Evolutionary conservation across 805 yeast species (phyloP), one percentile per base, ranked within the genome.

Genomic region (Myxozyma nipponensis): DNA sequence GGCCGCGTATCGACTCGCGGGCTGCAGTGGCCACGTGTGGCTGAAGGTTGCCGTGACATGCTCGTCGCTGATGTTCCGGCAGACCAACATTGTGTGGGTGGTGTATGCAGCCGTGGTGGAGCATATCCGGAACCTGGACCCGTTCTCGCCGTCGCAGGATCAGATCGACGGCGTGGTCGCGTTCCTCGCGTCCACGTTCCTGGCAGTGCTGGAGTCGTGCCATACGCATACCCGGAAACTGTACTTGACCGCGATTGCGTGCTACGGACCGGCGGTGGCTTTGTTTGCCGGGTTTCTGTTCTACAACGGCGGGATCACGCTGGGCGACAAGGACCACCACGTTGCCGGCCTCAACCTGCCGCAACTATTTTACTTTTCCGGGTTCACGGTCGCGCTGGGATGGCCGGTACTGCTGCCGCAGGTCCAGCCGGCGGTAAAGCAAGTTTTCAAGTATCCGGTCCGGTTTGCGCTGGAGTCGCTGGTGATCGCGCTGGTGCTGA

Each of bases 41-140:
- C 25, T 39, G 25, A 49, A 39, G 28, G 21, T 35, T 10, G 19
- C 19, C 15, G 25, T 42, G 13, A 39, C 49, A 7, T 13, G 37
- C n/a, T n/a, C 74, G 3, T 84, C 95, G 62, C 71, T 93, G 34
- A 69, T 77, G 63, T 83, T 93, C 64, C 77, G 98, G 56, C 98
- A 93, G 62, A 93, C 98, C 0, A 93, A 93, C 62, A 82, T 93
- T 30, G 72, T 89, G 0, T 93, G 98, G 98, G 75, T 80, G 1
- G 44, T 32, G 10, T 54, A 43, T 35, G 56, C 54, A 1, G 35
- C 26, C 18, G 44, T 30, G 1, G 32, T 38, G 18, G 52, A 44
- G 36, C 3, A 46, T 3, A 21, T 42, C 15, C 15, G n/a, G 38
- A 10, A 13, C 15, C 19, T 35, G 15, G 19, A 35, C 6, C 38